Percentiles rank a stretch among this genome's conserved stretches.
Evolutionary conservation across 805 yeast species (phyloP).

Genomic region (Nakazawaea wickerhamii): DNA sequence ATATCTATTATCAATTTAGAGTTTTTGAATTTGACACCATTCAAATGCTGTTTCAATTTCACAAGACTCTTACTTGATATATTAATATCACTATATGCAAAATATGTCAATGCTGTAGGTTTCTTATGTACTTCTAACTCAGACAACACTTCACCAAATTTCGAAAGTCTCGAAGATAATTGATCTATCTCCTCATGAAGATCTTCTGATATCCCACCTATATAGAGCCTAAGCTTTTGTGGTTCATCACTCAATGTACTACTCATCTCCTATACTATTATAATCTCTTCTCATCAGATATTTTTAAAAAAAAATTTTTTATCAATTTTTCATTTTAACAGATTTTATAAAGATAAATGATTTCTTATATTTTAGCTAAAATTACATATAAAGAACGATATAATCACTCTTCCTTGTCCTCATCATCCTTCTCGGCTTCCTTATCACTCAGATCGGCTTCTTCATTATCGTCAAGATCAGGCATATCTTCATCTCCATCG

Average conservation of each 20-base stretch:
- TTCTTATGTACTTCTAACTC: conserved; percentile 51
- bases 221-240: conserved; percentile 35
- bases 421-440: background rate
- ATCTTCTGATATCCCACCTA: conserved; percentile 60
- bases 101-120: conserved; percentile 47
- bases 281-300: too few relatives aligned
- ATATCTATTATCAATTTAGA: conserved; percentile 51
- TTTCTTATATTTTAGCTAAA: too few relatives aligned
- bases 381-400: too few relatives aligned
- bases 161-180: conserved; percentile 50
- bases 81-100: conserved; percentile 64
- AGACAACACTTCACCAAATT: conserved; percentile 51
- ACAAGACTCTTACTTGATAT: conserved; percentile 39
- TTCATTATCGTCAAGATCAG: conserved; percentile 6
- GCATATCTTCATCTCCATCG: conserved; percentile 6
- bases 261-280: background rate
- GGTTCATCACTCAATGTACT: background rate
- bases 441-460: conserved; percentile 5
- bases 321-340: too few relatives aligned
- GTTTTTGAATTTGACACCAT: conserved; percentile 76
- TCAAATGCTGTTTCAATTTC: conserved; percentile 49
- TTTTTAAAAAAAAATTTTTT: background rate
- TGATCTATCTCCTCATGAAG: conserved; percentile 41
- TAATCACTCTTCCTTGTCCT: background rate
- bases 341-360: too few relatives aligned